Evolutionary conservation across 2,329 filamentous ascomycete species (phyloP), one percentile per base, ranked within the genome.

Genomic region (Talaromyces sp.): DNA sequence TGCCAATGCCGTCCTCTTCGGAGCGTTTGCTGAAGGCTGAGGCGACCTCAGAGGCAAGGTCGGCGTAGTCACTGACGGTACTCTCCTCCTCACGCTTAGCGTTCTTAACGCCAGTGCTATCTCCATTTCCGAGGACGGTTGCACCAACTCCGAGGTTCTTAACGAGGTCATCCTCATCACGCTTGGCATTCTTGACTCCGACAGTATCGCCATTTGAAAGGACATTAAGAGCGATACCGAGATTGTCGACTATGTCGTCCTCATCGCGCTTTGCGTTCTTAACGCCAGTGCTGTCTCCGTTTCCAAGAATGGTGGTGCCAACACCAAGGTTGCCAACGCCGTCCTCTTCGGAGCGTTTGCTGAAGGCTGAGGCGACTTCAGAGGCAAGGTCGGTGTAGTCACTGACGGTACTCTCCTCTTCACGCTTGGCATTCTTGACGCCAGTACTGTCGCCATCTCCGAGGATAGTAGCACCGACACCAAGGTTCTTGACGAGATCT

Each of bases 381-480:
- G 13, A 2, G 17, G n/a, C n/a, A 13, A 16, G 8, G 13, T 36
- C 13, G 13, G 3, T 8, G 6, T 32, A 32, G 14, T 32, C 30
- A 14, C 10, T 32, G 14, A 32, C 14, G 2, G 14, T 11, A 16
- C 17, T 8, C 8, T 17, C 33, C 16, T 39, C 36, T 6, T 3
- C 4, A 27, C 52, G 55, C 36, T 55, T 55, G 24, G 30, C 13
- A 9, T 48, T 52, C 36, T 47, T 45, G 6, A 52, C 32, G 9
- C 41, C 35, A 30, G 13, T 24, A 4, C 19, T 10, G 14, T 22
- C 17, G 2, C 32, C 45, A 17, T 43, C 36, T 7, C 43, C 20
- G 10, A 20, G 9, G 19, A 42, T 20, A 22, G 14, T 17, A n/a
- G 3, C 27, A 17, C 16, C 32, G 3, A 22, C 11, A 42, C 24